These are phyloP conservation scores for Cutaneotrichosporon spelunceum DNA, from an alignment of 1,284 basidiomycete species.

Conservation along the genomic window DNA sequence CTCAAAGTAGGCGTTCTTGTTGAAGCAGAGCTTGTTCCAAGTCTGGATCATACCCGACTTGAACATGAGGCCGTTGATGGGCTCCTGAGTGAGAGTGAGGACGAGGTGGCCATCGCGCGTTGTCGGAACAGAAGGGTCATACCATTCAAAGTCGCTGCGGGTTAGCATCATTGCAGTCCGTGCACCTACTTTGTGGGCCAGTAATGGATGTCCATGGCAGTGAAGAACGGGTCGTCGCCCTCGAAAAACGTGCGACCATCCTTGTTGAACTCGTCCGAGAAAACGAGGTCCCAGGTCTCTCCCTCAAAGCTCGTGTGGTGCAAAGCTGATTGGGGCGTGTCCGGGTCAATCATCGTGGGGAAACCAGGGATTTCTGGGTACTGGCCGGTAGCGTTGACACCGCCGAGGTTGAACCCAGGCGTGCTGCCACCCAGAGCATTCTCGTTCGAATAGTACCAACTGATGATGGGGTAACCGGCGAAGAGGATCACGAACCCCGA, in stretches of 20 bases:
- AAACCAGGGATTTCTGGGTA: constrained; percentile 55
- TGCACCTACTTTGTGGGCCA: constrained; percentile 52
- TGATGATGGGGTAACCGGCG: constrained; percentile 71
- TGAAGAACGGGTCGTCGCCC: constrained; percentile 56
- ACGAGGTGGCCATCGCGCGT: constrained; percentile 77
- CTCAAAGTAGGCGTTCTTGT: constrained; percentile 48
- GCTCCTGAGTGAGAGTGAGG: constrained; percentile 67
- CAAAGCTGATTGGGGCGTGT: constrained; percentile 61
- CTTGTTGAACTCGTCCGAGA: constrained; percentile 81
- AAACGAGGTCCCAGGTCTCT: constrained; percentile 67
- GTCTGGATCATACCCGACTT: constrained; percentile 57
- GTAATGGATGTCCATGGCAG: constrained; percentile 55
- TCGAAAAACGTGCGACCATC: constrained; percentile 58
- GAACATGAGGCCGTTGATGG: constrained; percentile 71
- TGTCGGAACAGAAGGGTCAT: constrained; percentile 75
- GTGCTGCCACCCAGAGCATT: constrained; percentile 29
- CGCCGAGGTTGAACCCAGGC: constrained; percentile 65
- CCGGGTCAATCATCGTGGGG: constrained; percentile 63
- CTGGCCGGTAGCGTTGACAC: constrained; percentile 73
- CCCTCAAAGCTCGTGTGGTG: constrained; percentile 66
- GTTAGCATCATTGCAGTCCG: background rate
- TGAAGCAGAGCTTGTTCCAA: constrained; percentile 56
- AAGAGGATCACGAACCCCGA: constrained; percentile 62
- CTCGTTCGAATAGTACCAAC: constrained; percentile 54
- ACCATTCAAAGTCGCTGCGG: constrained; percentile 51